Evolutionary conservation across 2,329 filamentous ascomycete species (phyloP).

Genomic region (Graphilbum fragrans): DNA sequence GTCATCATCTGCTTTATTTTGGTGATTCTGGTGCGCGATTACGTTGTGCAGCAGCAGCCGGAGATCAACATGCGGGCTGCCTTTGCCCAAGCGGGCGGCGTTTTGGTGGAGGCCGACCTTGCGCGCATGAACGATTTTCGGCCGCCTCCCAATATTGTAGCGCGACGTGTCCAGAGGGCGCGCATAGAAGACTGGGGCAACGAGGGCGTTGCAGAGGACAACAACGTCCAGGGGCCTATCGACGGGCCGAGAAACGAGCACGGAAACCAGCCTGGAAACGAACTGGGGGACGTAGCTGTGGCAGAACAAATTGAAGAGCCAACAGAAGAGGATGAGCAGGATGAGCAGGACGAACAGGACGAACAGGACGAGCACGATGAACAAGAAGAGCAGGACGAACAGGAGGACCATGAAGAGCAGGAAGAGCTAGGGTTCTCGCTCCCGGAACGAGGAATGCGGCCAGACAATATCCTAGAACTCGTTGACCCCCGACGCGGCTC

Average conservation of each 20-base stretch:
- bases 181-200: background rate
- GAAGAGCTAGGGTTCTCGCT: too few relatives aligned
- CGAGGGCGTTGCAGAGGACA: background rate
- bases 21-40: conserved; percentile 93
- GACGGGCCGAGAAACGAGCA: background rate
- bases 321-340: background rate
- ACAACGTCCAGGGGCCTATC: background rate
- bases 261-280: too few relatives aligned
- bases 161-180: background rate
- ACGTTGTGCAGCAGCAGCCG: conserved; percentile 96
- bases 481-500: too few relatives aligned
- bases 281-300: background rate
- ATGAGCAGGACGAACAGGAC: background rate
- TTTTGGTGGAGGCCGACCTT: background rate
- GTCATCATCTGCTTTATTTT: conserved; percentile 92
- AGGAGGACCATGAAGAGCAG: too few relatives aligned
- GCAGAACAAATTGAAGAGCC: background rate
- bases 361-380: background rate
- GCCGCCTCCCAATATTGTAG: background rate
- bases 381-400: background rate
- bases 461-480: too few relatives aligned
- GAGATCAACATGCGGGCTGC: conserved; percentile 71
- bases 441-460: too few relatives aligned
- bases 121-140: background rate
- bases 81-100: conserved; percentile 29